Conservation (phyloP, 148 eudicot genomes). For the Chenopodium berlandieri region DNA sequence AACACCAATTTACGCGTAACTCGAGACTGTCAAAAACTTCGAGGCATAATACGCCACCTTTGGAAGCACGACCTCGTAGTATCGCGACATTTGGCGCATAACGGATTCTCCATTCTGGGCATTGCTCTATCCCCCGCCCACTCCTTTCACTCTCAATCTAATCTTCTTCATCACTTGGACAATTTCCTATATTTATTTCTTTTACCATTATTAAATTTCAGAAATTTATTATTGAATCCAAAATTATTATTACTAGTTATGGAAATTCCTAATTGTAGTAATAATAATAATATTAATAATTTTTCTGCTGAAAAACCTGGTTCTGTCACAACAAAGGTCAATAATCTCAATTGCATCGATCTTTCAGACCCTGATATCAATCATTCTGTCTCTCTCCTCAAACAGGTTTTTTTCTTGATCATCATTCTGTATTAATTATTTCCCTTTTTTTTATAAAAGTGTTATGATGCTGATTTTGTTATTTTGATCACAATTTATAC, state of each 20-base stretch:
- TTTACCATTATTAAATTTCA: not conserved
- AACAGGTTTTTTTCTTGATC: conserved; percentile 45
- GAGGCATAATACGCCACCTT: not conserved
- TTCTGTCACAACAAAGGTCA: conserved; percentile 23
- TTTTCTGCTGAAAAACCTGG: not conserved
- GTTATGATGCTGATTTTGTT: not conserved
- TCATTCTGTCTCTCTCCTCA: conserved; percentile 65
- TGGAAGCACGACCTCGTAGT: not conserved
- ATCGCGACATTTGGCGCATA: not conserved
- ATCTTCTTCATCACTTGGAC: not conserved
- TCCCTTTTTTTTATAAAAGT: not conserved
- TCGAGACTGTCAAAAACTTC: no score
- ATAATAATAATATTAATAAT: no score
- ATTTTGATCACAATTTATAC: not conserved
- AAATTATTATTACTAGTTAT: not conserved
- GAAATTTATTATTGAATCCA: not conserved
- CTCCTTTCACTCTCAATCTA: not conserved
- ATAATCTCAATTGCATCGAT: conserved; percentile 68
- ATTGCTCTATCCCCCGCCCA: not conserved
- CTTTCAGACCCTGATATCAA: conserved; percentile 58
- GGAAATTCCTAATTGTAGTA: not conserved
- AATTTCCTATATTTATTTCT: not conserved
- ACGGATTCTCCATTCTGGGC: not conserved
- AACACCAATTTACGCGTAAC: no score
- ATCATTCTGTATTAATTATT: not conserved